phyloP scores from a whole-genome alignment of 441 rosid species.

The Corymbia calophylla region DNA sequence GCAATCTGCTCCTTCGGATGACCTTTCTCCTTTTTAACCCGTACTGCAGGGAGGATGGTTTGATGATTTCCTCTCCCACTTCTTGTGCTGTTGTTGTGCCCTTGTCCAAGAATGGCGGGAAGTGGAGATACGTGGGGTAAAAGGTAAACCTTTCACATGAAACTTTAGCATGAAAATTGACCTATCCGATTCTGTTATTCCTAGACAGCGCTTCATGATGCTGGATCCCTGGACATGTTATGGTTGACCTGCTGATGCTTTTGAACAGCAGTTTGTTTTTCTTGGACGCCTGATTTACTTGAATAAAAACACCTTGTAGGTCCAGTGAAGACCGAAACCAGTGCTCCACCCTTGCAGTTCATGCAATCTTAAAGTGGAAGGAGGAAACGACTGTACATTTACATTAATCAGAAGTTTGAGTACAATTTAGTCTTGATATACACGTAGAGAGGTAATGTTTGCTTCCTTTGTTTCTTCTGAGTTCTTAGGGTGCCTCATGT shows the following conservation, averaged over 20 bases:
- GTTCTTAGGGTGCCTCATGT: not conserved
- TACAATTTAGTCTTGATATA: not conserved
- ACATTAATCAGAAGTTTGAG: not conserved
- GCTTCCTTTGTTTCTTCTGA: not conserved
- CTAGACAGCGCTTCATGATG: not conserved
- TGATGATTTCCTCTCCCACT: slow-evolving; percentile 88
- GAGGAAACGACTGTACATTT: not conserved
- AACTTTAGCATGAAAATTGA: not conserved
- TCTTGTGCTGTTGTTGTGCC: slow-evolving; percentile 96
- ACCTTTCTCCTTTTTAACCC: not conserved
- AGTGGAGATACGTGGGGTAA: slow-evolving; percentile 78
- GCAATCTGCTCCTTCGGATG: not conserved
- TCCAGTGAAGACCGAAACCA: slow-evolving; percentile 60
- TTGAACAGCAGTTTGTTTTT: not conserved
- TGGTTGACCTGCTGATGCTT: not conserved
- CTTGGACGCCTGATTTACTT: not conserved
- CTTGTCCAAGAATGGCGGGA: slow-evolving; percentile 98
- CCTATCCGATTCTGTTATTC: not conserved
- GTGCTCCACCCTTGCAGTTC: slow-evolving; percentile 67
- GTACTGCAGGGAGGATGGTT: slow-evolving; percentile 72
- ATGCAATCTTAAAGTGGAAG: slow-evolving; percentile 55
- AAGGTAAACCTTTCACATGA: slow-evolving; percentile 33
- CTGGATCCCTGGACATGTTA: not conserved
- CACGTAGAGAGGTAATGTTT: not conserved
- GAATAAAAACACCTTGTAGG: slow-evolving; percentile 25